Evolutionary conservation across 805 yeast species (phyloP).

Genomic region (Isabelozyma pseudorhagii): DNA sequence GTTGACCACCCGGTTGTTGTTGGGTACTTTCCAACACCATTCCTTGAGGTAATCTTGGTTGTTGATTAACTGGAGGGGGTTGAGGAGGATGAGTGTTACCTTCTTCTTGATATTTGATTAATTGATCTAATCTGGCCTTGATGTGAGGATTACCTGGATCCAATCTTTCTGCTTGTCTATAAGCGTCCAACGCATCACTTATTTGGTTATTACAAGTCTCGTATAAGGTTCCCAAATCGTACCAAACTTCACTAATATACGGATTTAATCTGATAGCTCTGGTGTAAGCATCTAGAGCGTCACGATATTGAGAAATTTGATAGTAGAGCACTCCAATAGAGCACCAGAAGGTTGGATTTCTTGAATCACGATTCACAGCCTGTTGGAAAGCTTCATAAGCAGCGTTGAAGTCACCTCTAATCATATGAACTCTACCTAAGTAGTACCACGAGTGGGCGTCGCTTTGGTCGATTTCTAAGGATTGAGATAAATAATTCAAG

Average conservation of each 20-base stretch:
- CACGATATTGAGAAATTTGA: conserved; percentile 93
- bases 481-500: conserved; percentile 74
- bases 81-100: conserved; percentile 63
- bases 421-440: conserved; percentile 95
- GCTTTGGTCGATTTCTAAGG: conserved; percentile 81
- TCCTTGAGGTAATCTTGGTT: conserved; percentile 60
- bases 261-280: conserved; percentile 95
- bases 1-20: conserved; percentile 15
- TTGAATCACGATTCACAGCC: conserved; percentile 93
- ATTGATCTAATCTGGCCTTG: conserved; percentile 85
- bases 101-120: conserved; percentile 68
- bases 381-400: conserved; percentile 99
- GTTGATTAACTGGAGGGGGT: conserved; percentile 65
- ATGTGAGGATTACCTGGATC: conserved; percentile 95
- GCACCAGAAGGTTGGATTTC: conserved; percentile 98
- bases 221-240: conserved; percentile 93
- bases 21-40: conserved; percentile 53
- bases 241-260: conserved; percentile 96
- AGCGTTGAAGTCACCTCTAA: conserved; percentile 88
- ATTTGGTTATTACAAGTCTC: conserved; percentile 97
- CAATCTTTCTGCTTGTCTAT: conserved; percentile 90
- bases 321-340: conserved; percentile 93
- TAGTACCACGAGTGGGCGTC: conserved; percentile 99
- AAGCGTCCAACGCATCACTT: conserved; percentile 93
- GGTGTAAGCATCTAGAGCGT: conserved; percentile 96